Percentiles rank a stretch among this genome's conserved stretches.
phyloP scores from a whole-genome alignment of 2,329 filamentous ascomycete species.

The Gnomoniopsis smithogilvyi region DNA sequence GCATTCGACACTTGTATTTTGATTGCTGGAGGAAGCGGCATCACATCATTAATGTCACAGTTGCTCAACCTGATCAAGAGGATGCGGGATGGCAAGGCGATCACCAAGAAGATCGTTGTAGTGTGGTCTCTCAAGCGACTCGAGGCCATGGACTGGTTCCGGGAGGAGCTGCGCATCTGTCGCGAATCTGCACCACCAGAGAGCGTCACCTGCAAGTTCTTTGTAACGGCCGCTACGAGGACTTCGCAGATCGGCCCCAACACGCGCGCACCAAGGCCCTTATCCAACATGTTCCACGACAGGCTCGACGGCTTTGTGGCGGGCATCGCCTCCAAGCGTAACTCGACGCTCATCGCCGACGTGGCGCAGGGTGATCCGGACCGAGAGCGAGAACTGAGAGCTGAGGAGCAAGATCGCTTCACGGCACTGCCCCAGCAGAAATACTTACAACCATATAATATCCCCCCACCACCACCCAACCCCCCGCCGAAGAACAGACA shows the following conservation, averaged over 20 bases:
- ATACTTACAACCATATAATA: constrained; percentile 55
- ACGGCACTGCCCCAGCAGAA: constrained; percentile 73
- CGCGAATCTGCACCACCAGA: constrained; percentile 84
- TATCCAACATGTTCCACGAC: constrained; percentile 77
- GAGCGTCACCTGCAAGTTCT: constrained; percentile 90
- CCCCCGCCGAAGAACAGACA: constrained; percentile 20
- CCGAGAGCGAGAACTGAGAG: constrained; percentile 74
- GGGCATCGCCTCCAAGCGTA: constrained; percentile 80
- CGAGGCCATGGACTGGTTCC: constrained; percentile 97
- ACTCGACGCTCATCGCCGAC: constrained; percentile 77
- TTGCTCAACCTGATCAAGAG: constrained; percentile 92
- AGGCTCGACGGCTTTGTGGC: constrained; percentile 85
- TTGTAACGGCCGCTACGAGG: constrained; percentile 76
- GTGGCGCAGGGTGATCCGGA: constrained; percentile 77
- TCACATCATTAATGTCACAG: constrained; percentile 90
- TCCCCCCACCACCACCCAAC: constrained; percentile 26
- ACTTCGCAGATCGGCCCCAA: constrained; percentile 31
- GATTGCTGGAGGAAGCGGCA: constrained; percentile 90
- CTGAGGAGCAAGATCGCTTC: constrained; percentile 80
- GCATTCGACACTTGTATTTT: constrained; percentile 92
- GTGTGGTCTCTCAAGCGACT: constrained; percentile 92
- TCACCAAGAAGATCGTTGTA: constrained; percentile 85
- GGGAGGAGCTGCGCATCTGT: constrained; percentile 89
- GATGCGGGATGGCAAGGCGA: constrained; percentile 91
- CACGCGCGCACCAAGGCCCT: constrained; percentile 55